Base-by-base conservation (phyloP, 805 yeast genomes). In the Metschnikowia henanensis region DNA sequence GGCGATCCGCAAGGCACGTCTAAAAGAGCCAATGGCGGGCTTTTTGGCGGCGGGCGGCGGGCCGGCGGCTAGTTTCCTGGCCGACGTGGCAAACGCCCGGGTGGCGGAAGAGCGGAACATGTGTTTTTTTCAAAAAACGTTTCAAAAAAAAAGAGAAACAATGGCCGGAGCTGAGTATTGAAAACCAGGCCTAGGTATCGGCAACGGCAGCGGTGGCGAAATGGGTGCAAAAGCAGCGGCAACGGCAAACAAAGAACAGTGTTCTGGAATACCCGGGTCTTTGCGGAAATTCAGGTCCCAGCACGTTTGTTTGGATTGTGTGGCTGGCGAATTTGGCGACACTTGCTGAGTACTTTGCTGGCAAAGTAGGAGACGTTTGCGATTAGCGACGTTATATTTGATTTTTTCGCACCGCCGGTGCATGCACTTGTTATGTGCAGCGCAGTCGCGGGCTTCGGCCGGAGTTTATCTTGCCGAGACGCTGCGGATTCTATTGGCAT, bases 1-100 rank as follows among this genome's bases (percentile, higher is more conserved):
- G 18, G 83, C 64, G 28, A 73, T 60, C 55, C 75, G 74, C 76
- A 84, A 75, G 6, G 73, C 52, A 37, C 66, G 61, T 36, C 62
- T 60, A 50, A 73, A 59, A 43, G 64, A 56, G 9, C 69, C 62
- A 3, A 49, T 43, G 13, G 21, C 21, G 42, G 51, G 49, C 19
- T 53, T 49, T 33, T 48, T 44, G 7, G 52, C 49, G 5, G 4
- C 21, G 6, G 19, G 13, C 12, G 57, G 46, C 19, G 48, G 38
- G 21, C 50, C 42, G 19, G 48, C 49, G 30, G 51, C 55, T 46
- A 62, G 55, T 25, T 50, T 53, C 35, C 67, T 47, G 26, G 58
- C 50, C 19, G 58, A 39, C 22, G 59, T 46, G 23, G 60, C 49
- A 30, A 64, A 55, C 45, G 16, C n/a, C 15, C 30, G 13, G 16